Percentiles rank a stretch among this genome's conserved stretches.
Conservation (phyloP, 805 yeast species). For the Kodamaea sagamina region DNA sequence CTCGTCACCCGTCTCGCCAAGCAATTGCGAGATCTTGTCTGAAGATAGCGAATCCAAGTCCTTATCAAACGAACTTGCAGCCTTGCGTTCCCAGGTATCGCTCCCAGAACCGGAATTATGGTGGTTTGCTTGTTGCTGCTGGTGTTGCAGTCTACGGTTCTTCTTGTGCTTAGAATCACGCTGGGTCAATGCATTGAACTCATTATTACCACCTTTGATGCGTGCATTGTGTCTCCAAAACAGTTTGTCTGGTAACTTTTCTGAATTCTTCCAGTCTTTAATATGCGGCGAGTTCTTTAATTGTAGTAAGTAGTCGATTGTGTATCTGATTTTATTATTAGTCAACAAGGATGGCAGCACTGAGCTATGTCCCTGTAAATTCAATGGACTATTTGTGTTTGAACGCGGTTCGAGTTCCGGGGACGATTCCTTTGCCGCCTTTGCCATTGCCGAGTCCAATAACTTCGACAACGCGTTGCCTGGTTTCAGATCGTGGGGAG, state of each 20-base stretch:
- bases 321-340: slow-evolving; percentile 19
- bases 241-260: slow-evolving; percentile 45
- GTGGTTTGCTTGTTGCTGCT: slow-evolving; percentile 7
- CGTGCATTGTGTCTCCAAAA: slow-evolving; percentile 48
- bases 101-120: slow-evolving; percentile 8
- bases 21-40: slow-evolving; percentile 36
- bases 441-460: slow-evolving; percentile 48
- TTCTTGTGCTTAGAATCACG: slow-evolving; percentile 19
- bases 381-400: slow-evolving; percentile 15
- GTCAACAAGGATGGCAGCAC: not conserved
- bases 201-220: slow-evolving; percentile 12
- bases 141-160: slow-evolving; percentile 16
- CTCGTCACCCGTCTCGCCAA: slow-evolving; percentile 39
- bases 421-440: slow-evolving; percentile 47
- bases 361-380: not conserved
- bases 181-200: slow-evolving; percentile 4
- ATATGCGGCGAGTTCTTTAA: slow-evolving; percentile 40
- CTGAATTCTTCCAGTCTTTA: slow-evolving; percentile 28
- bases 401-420: slow-evolving; percentile 33
- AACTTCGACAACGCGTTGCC: slow-evolving; percentile 43
- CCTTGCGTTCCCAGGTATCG: slow-evolving; percentile 36
- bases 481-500: slow-evolving; percentile 25
- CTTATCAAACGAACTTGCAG: slow-evolving; percentile 18
- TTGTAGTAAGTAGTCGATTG: slow-evolving; percentile 30
- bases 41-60: slow-evolving; percentile 34